Base-by-base conservation (phyloP, 2,329 filamentous ascomycete species). In the Beauveria sp. region DNA sequence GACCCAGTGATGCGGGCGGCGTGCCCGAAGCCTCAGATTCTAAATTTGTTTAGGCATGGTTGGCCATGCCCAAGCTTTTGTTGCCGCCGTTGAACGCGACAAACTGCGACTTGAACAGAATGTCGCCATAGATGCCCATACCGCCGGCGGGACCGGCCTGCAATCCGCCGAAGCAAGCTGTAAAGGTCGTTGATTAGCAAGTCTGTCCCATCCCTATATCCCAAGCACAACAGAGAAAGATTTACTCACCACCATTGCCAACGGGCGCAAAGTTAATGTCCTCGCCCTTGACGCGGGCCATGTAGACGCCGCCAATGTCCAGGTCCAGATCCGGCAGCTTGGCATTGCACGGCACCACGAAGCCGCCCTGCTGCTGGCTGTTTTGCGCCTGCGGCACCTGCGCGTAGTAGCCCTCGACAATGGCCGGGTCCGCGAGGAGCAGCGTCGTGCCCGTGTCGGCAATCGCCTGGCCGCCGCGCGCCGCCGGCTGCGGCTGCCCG, bases 121-220 rank as follows among this genome's bases (percentile, higher is more conserved):
- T 79, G 67, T 85, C 82, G 20, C 83, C 83, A 67, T 82, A 85
- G 69, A 91, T 86, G 72, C 86, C 83, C 43, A 88, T 71, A 30
- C 75, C 73, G 16, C 64, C 65, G 0, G 75, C 75, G 1, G 79
- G 77, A 52, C 82, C 83, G 38, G 81, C 78, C 74, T 90, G 87
- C 20, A 90, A 74, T 66, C 86, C 87, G 63, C 86, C 87, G 66
- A 87, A 89, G 77, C 87, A 90, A 60, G 77, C 79, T 81, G 61
- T 30, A 26, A 53, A 1, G 9, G 3, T 4, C 5, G 12, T n/a
- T 5, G 22, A 40, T 62, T 58, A 62, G 60, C 46, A 14, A 9
- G 28, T 28, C 3, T 24, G 10, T 10, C 16, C 28, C 22, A 5
- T 22, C 16, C 16, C 8, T 66, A 51, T 66, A 26, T 54, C 8